Evolutionary conservation across 805 yeast species (phyloP).

Genomic region (Diddensiella santjacobensis): DNA sequence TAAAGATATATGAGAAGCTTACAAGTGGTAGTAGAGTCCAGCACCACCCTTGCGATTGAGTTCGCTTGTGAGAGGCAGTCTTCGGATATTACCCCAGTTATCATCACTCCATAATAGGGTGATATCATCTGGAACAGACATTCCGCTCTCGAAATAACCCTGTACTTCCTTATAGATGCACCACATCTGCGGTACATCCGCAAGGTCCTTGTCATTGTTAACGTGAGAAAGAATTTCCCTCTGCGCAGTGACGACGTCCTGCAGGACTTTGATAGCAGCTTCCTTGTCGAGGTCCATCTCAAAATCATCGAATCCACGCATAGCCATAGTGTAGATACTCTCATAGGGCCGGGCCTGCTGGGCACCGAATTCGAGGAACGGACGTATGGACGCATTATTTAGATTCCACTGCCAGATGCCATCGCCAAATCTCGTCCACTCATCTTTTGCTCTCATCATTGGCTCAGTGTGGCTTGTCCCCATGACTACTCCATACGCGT

Average conservation of each 20-base stretch:
- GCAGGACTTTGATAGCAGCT: slow-evolving; percentile 13
- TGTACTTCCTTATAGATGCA: slow-evolving; percentile 21
- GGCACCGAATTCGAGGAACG: slow-evolving; percentile 16
- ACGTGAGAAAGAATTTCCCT: slow-evolving; percentile 8
- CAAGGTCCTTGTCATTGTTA: slow-evolving; percentile 2
- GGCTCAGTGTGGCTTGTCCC: slow-evolving; percentile 22
- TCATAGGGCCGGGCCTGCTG: slow-evolving; percentile 16
- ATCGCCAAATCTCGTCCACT: slow-evolving; percentile 18
- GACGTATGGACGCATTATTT: slow-evolving; percentile 10
- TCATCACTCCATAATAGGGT: slow-evolving; percentile 33
- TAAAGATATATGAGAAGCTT: no score
- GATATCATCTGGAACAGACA: slow-evolving; percentile 22
- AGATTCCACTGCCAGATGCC: slow-evolving; percentile 19
- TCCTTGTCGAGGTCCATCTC: slow-evolving; percentile 16
- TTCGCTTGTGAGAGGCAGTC: slow-evolving; percentile 28
- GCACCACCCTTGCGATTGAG: slow-evolving; percentile 30
- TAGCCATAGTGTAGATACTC: slow-evolving; percentile 16
- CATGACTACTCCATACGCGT: slow-evolving; percentile 20
- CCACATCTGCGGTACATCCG: slow-evolving; percentile 22
- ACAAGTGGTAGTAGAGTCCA: slow-evolving; percentile 32
- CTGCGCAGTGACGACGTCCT: slow-evolving; percentile 14
- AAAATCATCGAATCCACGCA: slow-evolving; percentile 20
- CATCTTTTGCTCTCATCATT: slow-evolving; percentile 17
- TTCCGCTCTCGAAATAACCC: slow-evolving; percentile 18
- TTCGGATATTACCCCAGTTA: slow-evolving; percentile 32